Base-by-base conservation (phyloP, 352 stramenopile genomes). In the Plasmopara halstedii region DNA sequence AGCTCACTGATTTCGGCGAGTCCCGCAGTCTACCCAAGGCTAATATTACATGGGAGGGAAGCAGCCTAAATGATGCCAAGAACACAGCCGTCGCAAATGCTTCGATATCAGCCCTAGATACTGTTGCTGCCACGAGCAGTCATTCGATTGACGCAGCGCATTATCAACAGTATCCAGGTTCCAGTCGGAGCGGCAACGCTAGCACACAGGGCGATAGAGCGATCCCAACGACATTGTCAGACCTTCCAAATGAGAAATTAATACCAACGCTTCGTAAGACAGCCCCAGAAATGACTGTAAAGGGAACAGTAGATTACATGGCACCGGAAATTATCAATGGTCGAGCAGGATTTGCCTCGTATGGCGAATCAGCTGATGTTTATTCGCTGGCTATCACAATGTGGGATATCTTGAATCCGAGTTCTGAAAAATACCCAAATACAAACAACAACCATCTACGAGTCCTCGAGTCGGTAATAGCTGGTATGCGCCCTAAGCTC, bases 261-360 rank as follows among this genome's bases (percentile, higher is more conserved):
- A 25, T 44, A 22, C 42, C 40, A 20, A 58, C 51, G 6, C 21
- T 50, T 48, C 78, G 73, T 27, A 73, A 54, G 49, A 26, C 20
- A 40, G 74, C 48, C 10, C 60, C 43, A 27, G 53, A 66, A 37
- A 68, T 80, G 67, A 76, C 67, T 9, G 74, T 88, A 1, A 73
- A 74, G 20, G 78, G 77, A 0, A 88, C 78, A 0, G 70, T 82
- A 0, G 64, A 82, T 18, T 85, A 86, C 54, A 89, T 89, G 76
- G 76, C 78, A 7, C 78, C 78, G 0, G 78, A 89, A 45, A 56
- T 89, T 6, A 84, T 89, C 44, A 77, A 82, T 35, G 70, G 72
- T 2, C 51, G 59, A 22, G 64, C 50, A 17, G 70, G 73, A 5
- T n/a, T 68, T 9, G 70, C 65, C 7, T 53, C 46, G 0, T 88